phyloP scores from a whole-genome alignment of 2,329 filamentous ascomycete species.

The Hypomyces rosellus region DNA sequence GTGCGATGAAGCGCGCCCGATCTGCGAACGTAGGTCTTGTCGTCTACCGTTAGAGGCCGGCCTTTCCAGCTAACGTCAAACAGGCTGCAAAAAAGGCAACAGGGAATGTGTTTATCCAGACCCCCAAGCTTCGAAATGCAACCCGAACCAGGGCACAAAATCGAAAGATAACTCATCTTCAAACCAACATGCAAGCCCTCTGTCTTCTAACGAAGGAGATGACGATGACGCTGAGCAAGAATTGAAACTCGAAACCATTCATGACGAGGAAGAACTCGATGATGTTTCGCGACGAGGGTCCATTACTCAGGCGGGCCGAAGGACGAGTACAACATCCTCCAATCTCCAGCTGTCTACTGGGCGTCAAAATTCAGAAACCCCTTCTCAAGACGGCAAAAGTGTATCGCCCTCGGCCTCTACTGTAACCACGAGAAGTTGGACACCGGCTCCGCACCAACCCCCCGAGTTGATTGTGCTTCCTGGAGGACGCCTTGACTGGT shows the following conservation, averaged over 20 bases:
- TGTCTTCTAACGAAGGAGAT: conserved; percentile 49
- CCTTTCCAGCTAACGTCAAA: conserved; percentile 10
- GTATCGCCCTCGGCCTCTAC: conserved; percentile 48
- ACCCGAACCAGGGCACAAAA: conserved; percentile 18
- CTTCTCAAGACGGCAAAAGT: conserved; percentile 46
- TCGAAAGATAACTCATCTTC: conserved; percentile 32
- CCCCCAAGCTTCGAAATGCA: conserved; percentile 42
- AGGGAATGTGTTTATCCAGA: conserved; percentile 90
- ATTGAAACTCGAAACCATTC: conserved; percentile 45
- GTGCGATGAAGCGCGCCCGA: conserved; percentile 85
- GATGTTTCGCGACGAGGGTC: conserved; percentile 17
- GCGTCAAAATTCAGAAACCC: conserved; percentile 47
- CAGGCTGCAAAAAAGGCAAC: conserved; percentile 85
- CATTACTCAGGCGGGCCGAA: conserved; percentile 16
- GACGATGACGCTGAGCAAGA: conserved; percentile 39
- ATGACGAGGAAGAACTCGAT: conserved; percentile 48
- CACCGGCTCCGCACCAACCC: conserved; percentile 2
- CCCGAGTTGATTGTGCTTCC: conserved; percentile 13
- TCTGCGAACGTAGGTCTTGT: conserved; percentile 64
- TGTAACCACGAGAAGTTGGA: conserved; percentile 16
- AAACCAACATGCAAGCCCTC: conserved; percentile 41
- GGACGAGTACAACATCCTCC: conserved; percentile 33
- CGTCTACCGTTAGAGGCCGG: background rate
- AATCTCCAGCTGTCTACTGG: conserved; percentile 29
- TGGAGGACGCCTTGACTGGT: conserved; percentile 40